Conservation (phyloP, 768 basidiomycete species). For the Leucosporidium yakuticum region DNA sequence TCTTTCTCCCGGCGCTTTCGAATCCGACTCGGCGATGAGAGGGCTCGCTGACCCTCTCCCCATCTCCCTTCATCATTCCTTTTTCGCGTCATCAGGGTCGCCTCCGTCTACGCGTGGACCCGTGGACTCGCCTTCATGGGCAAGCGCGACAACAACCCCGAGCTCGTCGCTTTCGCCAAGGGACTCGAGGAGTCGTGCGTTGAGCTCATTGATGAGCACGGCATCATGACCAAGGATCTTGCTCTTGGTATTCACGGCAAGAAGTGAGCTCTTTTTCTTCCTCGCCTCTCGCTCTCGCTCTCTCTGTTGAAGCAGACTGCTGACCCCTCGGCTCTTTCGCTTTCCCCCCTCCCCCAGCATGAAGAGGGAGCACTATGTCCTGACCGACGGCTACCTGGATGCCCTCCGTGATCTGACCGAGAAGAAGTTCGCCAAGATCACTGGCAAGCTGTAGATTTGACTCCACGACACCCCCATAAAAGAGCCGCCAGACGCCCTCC, state of each 20-base stretch:
- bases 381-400: slow-evolving; percentile 30
- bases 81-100: slow-evolving; percentile 49
- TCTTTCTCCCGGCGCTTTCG: no score
- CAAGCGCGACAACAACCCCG: slow-evolving; percentile 77
- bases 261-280: neutral
- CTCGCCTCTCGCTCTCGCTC: neutral
- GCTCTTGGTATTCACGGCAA: slow-evolving; percentile 16
- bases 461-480: no score
- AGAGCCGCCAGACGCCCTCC: no score
- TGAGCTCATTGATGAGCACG: slow-evolving; percentile 82
- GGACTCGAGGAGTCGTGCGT: slow-evolving; percentile 81
- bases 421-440: slow-evolving; percentile 4
- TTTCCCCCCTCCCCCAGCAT: slow-evolving; percentile 44
- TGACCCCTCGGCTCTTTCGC: neutral
- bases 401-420: slow-evolving; percentile 30
- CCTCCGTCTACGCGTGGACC: slow-evolving; percentile 98
- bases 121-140: slow-evolving; percentile 88
- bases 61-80: no score
- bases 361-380: slow-evolving; percentile 94
- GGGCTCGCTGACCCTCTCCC: no score
- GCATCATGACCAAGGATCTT: slow-evolving; percentile 74
- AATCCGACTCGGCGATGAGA: no score
- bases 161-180: slow-evolving; percentile 64
- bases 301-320: neutral
- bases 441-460: no score